These are phyloP conservation scores for Trametes polyzona DNA, from an alignment of 1,284 basidiomycete genomes.

Conservation along the genomic window DNA sequence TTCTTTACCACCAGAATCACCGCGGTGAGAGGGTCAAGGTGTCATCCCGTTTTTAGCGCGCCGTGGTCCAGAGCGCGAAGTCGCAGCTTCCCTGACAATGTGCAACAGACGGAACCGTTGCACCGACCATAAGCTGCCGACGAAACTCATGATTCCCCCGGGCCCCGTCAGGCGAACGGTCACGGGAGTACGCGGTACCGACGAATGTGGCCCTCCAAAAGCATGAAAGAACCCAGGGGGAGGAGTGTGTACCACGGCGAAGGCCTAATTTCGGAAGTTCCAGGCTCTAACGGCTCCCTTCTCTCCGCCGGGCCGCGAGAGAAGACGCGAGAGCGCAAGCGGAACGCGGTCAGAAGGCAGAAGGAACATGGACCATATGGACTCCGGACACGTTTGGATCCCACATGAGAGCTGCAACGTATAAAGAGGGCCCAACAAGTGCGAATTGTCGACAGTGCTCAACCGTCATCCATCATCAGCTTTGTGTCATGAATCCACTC, in stretches of 20 bases:
- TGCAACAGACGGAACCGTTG: no score
- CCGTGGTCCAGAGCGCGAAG: no score
- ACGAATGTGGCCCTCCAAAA: background rate
- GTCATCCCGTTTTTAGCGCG: no score
- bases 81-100: no score
- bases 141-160: background rate
- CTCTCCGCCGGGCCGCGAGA: constrained; percentile 2
- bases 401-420: background rate
- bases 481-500: background rate
- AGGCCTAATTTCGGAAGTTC: background rate
- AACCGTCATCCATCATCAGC: no score
- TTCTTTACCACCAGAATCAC: no score
- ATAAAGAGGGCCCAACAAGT: background rate
- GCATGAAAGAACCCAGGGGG: background rate
- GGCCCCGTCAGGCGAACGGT: background rate
- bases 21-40: no score
- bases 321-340: background rate
- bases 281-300: background rate
- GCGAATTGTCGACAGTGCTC: no score
- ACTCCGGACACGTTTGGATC: background rate
- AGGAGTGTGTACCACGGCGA: background rate
- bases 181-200: background rate
- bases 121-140: no score
- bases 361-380: constrained; percentile 3
- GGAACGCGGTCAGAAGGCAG: constrained; percentile 1